Percentiles rank a stretch among this genome's conserved stretches.
Conservation (phyloP, 345 rosid species). For the Euphorbia tirucalli region DNA sequence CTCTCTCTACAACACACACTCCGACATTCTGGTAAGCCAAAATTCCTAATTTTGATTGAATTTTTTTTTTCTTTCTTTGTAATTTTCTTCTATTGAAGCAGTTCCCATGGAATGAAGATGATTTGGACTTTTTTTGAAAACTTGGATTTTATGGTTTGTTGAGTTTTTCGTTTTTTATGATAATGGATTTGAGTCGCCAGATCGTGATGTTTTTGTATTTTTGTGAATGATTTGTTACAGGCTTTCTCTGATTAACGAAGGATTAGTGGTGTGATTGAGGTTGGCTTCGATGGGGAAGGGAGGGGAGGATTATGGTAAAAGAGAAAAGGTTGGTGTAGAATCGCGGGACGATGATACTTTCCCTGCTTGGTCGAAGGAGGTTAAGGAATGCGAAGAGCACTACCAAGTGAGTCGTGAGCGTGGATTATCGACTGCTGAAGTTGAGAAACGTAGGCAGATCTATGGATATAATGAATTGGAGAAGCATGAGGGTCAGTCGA, state of each 20-base stretch:
- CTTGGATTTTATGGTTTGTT: too few relatives aligned
- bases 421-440: slow-evolving; percentile 59
- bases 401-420: slow-evolving; percentile 39
- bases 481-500: slow-evolving; percentile 68
- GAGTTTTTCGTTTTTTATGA: not conserved
- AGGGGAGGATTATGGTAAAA: slow-evolving; percentile 45
- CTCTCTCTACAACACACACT: not conserved
- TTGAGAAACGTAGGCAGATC: slow-evolving; percentile 44
- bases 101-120: not conserved
- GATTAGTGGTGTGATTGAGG: slow-evolving; percentile 12
- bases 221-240: not conserved
- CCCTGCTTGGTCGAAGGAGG: slow-evolving; percentile 75
- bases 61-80: not conserved
- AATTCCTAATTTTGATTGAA: not conserved
- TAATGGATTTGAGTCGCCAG: not conserved
- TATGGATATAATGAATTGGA: slow-evolving; percentile 78
- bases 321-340: slow-evolving; percentile 19
- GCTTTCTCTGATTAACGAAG: not conserved
- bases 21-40: not conserved
- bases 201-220: not conserved
- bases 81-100: not conserved
- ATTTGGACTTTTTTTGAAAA: not conserved
- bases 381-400: slow-evolving; percentile 54
- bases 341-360: slow-evolving; percentile 29
- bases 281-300: slow-evolving; percentile 60